Conservation (phyloP, 306 rosid genomes). For the Acacia confusa region DNA sequence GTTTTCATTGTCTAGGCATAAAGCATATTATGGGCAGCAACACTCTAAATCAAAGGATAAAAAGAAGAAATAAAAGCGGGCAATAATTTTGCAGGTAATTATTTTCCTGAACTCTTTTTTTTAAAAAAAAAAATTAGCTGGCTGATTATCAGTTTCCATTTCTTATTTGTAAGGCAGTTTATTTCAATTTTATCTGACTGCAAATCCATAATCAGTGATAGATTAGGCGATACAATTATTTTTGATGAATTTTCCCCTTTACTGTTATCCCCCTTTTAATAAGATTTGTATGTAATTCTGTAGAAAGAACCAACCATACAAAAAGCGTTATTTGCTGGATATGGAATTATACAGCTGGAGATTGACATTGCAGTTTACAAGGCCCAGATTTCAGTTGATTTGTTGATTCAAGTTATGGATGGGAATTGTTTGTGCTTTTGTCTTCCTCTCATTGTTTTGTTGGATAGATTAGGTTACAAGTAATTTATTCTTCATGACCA, state of each 20-base stretch:
- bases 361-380: conserved; percentile 9
- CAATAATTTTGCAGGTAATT: conserved; percentile 44
- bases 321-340: background rate
- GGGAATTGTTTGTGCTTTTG: conserved; percentile 15
- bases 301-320: conserved; percentile 29
- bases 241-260: no score
- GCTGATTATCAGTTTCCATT: background rate
- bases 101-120: background rate
- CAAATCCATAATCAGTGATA: background rate
- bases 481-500: background rate
- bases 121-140: background rate
- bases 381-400: background rate
- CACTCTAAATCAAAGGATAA: conserved; percentile 53
- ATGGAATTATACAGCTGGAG: conserved; percentile 2
- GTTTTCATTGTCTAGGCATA: conserved; percentile 44
- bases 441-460: background rate
- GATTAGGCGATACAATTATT: background rate
- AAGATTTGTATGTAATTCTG: conserved; percentile 12
- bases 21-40: conserved; percentile 56
- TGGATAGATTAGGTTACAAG: background rate
- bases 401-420: background rate
- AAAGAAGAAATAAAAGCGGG: conserved; percentile 41
- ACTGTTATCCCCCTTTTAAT: no score
- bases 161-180: background rate
- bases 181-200: background rate